A percentile compares a stretch with the other conserved stretches of the same genome.
These are phyloP conservation scores for Colletotrichum simmondsii DNA, from an alignment of 2,329 filamentous ascomycete genomes.

Conservation along the genomic window DNA sequence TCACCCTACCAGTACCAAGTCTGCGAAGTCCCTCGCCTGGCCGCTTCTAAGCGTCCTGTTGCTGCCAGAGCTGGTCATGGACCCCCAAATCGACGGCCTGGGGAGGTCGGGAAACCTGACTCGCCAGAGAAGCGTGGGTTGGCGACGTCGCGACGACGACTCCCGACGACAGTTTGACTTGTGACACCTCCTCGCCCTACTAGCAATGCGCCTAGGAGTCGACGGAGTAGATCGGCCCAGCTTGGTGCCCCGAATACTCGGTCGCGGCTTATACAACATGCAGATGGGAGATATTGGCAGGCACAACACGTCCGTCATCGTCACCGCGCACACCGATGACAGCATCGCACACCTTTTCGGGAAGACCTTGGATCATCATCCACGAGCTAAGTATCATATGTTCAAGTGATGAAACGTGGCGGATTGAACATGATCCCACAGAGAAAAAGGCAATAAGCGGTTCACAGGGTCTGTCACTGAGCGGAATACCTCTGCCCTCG, in stretches of 20 bases:
- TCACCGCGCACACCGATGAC: slow-evolving; percentile 28
- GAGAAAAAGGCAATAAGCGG: background rate
- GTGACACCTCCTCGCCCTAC: slow-evolving; percentile 17
- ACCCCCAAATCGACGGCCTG: slow-evolving; percentile 7
- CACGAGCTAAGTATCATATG: background rate
- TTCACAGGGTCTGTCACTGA: background rate
- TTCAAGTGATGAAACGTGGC: background rate
- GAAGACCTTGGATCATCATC: background rate
- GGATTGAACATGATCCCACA: background rate
- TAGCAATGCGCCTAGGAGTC: slow-evolving; percentile 1
- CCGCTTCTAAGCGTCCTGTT: slow-evolving; percentile 23
- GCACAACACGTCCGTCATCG: slow-evolving; percentile 20
- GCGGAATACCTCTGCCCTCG: background rate
- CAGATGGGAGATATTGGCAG: slow-evolving; percentile 17
- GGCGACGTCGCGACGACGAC: background rate
- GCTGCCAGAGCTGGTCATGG: background rate
- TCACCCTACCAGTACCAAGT: slow-evolving; percentile 7
- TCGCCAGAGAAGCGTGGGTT: slow-evolving; percentile 16
- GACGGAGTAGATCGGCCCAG: background rate
- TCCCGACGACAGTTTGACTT: slow-evolving; percentile 1
- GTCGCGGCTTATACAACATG: slow-evolving; percentile 29
- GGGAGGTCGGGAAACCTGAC: slow-evolving; percentile 16
- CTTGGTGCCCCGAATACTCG: slow-evolving; percentile 22
- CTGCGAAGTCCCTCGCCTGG: slow-evolving; percentile 1
- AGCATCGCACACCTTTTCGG: slow-evolving; percentile 19